A percentile compares a stretch with the other conserved stretches of the same genome.
phyloP scores from a whole-genome alignment of 139 green algal species.

The Chlamydomonas asymmetrica region DNA sequence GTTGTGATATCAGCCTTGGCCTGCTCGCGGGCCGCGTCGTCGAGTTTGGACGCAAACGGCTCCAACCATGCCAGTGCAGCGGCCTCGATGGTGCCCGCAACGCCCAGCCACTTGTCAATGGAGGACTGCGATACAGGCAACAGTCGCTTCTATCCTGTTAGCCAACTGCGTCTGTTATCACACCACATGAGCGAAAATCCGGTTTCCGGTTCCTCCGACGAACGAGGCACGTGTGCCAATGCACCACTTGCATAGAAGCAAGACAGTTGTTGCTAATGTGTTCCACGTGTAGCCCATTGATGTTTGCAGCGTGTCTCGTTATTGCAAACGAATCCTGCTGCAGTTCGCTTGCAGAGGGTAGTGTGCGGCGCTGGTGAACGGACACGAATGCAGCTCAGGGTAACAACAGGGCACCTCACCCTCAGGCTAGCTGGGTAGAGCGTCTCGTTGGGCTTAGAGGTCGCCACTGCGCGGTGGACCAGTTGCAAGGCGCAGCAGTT shows the following conservation, averaged over 20 bases:
- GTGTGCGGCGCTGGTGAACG: too few species aligned
- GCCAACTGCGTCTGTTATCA: not conserved
- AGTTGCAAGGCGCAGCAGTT: not conserved
- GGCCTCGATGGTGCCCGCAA: constrained; percentile 41
- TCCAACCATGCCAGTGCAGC: constrained; percentile 53
- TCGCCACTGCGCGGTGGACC: not conserved
- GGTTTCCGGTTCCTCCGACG: not conserved
- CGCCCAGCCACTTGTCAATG: constrained; percentile 59
- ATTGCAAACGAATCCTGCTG: too few species aligned
- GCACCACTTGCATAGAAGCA: not conserved
- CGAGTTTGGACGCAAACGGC: constrained; percentile 37
- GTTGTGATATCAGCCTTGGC: constrained; percentile 9
- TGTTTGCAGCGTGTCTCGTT: too few species aligned
- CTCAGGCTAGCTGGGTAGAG: too few species aligned
- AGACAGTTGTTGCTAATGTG: too few species aligned
- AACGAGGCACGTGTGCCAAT: not conserved
- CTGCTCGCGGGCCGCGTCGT: constrained; percentile 27
- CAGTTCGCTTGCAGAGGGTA: too few species aligned
- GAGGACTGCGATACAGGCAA: constrained; percentile 20
- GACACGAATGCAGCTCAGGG: too few species aligned
- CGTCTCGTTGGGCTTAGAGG: too few species aligned
- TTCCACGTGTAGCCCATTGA: too few species aligned
- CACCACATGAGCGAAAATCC: too few species aligned
- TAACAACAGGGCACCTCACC: too few species aligned
- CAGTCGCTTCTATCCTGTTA: not conserved